Conservation (phyloP, 2,329 filamentous ascomycete species). For the Fusarium nelsonii region DNA sequence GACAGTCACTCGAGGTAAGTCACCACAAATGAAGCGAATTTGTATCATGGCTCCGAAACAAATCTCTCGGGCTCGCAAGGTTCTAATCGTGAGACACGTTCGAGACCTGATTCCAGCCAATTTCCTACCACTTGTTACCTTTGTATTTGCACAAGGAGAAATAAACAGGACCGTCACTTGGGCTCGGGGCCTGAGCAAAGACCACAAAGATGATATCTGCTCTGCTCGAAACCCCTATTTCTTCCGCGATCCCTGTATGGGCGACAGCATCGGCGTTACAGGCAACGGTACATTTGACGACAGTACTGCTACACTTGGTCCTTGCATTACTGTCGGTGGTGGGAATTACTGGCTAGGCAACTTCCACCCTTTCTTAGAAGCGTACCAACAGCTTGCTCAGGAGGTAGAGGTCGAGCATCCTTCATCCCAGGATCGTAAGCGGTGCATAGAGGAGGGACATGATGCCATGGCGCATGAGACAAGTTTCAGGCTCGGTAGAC, state of each 20-base stretch:
- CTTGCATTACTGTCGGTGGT: slow-evolving; percentile 55
- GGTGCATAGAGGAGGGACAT: slow-evolving; percentile 54
- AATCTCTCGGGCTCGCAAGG: slow-evolving; percentile 54
- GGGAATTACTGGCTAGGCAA: slow-evolving; percentile 58
- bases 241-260: slow-evolving; percentile 59
- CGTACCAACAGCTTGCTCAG: slow-evolving; percentile 45
- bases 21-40: slow-evolving; percentile 53
- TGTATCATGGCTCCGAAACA: slow-evolving; percentile 56
- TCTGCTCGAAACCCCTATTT: slow-evolving; percentile 58
- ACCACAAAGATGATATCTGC: slow-evolving; percentile 58
- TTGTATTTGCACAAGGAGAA: slow-evolving; percentile 55
- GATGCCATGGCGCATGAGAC: slow-evolving; percentile 51
- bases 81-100: slow-evolving; percentile 57
- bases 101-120: slow-evolving; percentile 56
- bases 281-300: slow-evolving; percentile 50
- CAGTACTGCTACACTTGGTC: slow-evolving; percentile 58
- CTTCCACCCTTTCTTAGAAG: slow-evolving; percentile 59
- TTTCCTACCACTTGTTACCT: slow-evolving; percentile 50
- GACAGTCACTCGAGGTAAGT: slow-evolving; percentile 54
- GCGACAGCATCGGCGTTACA: slow-evolving; percentile 58
- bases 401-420: slow-evolving; percentile 56
- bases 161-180: slow-evolving; percentile 54
- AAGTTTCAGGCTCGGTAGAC: slow-evolving; percentile 52
- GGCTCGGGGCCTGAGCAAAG: slow-evolving; percentile 55
- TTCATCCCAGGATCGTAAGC: slow-evolving; percentile 55